phyloP scores from a whole-genome alignment of 2,329 filamentous ascomycete genomes.

The Colletotrichum musae region DNA sequence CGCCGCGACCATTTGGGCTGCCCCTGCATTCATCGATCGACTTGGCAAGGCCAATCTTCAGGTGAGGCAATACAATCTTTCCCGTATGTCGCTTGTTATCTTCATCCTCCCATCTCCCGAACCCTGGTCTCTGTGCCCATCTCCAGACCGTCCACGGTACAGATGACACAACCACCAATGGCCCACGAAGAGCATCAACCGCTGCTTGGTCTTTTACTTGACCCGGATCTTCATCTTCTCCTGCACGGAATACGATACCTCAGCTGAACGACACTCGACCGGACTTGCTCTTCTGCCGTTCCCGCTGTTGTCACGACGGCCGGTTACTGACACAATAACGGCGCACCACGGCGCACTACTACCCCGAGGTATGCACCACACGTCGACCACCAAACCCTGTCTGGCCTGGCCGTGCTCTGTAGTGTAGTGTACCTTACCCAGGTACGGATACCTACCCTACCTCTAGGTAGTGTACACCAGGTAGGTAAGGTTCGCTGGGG shows the following conservation, averaged over 20 bases:
- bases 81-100: constrained; percentile 25
- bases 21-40: constrained; percentile 33
- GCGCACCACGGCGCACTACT: background rate
- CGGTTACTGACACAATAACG: constrained; percentile 18
- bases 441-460: no score
- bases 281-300: background rate
- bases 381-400: background rate
- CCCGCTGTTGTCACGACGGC: background rate
- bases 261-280: constrained; percentile 18
- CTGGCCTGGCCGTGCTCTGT: constrained; percentile 12
- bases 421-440: background rate
- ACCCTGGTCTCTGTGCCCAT: background rate
- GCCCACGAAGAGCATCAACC: no score
- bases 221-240: background rate
- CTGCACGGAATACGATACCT: constrained; percentile 1
- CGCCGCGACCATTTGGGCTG: background rate
- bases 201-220: no score
- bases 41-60: constrained; percentile 28
- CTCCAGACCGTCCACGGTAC: background rate
- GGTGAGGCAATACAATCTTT: constrained; percentile 23
- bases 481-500: constrained; percentile 20
- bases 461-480: background rate
- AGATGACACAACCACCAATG: no score
- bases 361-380: constrained; percentile 2
- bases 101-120: constrained; percentile 8